Evolutionary conservation across 306 rosid species (phyloP).

Genomic region (Cucumis cinereus): DNA sequence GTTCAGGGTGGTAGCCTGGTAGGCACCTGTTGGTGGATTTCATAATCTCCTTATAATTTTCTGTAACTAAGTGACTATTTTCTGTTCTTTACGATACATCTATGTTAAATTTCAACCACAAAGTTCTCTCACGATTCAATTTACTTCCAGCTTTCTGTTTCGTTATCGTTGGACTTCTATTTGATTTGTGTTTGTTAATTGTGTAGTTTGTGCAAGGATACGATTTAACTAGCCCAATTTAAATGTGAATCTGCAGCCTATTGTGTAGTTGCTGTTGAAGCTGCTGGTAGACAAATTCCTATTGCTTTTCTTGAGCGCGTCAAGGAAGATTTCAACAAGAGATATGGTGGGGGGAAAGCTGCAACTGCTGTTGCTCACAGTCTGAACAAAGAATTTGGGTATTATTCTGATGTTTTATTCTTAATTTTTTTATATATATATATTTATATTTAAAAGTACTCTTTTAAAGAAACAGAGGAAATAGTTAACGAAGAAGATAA

Average conservation of each 20-base stretch:
- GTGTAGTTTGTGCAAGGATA: neutral
- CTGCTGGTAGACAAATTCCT: conserved; percentile 87
- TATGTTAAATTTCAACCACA: neutral
- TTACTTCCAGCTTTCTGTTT: neutral
- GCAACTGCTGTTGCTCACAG: conserved; percentile 51
- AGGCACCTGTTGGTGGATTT: neutral
- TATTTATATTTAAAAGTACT: neutral
- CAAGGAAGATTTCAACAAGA: conserved; percentile 75
- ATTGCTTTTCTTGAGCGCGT: conserved; percentile 75
- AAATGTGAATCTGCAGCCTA: conserved; percentile 45
- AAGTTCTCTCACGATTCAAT: neutral
- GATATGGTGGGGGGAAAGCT: conserved; percentile 82
- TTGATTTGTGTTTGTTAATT: neutral
- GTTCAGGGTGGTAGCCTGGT: neutral
- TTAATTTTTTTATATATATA: neutral
- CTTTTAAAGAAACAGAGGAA: neutral
- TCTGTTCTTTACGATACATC: neutral
- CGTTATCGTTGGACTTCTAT: neutral
- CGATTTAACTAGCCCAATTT: neutral
- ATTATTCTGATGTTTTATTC: neutral
- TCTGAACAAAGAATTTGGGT: conserved; percentile 84
- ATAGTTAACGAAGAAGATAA: neutral
- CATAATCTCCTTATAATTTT: neutral
- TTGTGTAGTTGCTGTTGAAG: conserved; percentile 75
- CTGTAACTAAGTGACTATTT: neutral